Base-by-base conservation (phyloP, 2,329 filamentous ascomycete genomes). In the Colletotrichum musae region DNA sequence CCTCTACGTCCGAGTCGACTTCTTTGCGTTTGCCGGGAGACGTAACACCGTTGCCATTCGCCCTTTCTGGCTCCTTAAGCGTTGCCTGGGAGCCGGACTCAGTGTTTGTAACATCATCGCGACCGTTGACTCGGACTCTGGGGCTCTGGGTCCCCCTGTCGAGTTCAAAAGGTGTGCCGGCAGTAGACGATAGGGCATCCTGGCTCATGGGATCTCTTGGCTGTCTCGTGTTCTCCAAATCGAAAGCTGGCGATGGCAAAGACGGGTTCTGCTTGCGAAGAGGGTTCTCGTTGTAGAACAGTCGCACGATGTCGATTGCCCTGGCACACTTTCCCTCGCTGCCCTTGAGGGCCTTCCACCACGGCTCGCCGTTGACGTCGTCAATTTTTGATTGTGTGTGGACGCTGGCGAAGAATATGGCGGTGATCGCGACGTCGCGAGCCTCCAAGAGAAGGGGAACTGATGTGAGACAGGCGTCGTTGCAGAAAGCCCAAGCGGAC, bases 401-500 rank as follows among this genome's bases (percentile, higher is more conserved):
- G 51, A 91, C 90, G 67, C 93, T 93, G 6, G 93, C 94, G 70
- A 95, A 96, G 81, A 97, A 98, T 28, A 99, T 88, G 18, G 94
- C 92, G 28, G 91, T 92, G 39, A 95, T 92, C 16, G 95, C 94
- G 61, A 98, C 93, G 47, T 94, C 93, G 48, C 91, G 89, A 16
- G 94, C 89, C 21, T 90, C 89, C 79, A 95, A 92, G 36, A 97
- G 86, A 3, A 99, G 87, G 69, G 95, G 97, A 57, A 98, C 86
- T 48, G 92, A 89, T 1, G 95, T 98, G 70, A 95, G 89, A 72
- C 91, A 93, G 21, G 92, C 93, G 80, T 99, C 96, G 77, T 97
- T 98, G 72, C 97, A 90, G 76, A 98, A 98, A 0, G 94, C 92
- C 94, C 96, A 98, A 1, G 94, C 93, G 0, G 93, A 90, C 80